phyloP scores from a whole-genome alignment of 1,139 yeast genomes.

The Yamadazyma triangularis region DNA sequence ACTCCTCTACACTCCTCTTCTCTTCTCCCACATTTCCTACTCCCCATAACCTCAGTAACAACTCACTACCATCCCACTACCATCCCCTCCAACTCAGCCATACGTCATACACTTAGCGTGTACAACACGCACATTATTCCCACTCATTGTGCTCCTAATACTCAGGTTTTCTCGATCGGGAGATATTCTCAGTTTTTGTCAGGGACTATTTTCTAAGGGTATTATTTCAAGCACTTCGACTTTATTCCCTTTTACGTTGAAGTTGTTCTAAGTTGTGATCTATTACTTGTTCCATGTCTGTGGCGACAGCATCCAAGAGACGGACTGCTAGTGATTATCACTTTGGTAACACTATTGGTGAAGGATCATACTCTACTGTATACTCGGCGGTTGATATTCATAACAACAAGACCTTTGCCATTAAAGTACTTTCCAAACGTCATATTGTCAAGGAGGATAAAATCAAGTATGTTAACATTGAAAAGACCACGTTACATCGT shows the following conservation, averaged over 20 bases:
- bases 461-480: constrained; percentile 75
- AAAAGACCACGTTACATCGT: constrained; percentile 68
- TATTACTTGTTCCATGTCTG: background rate
- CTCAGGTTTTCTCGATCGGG: background rate
- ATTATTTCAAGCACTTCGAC: too few species aligned
- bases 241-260: too few species aligned
- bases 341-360: constrained; percentile 70
- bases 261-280: too few species aligned
- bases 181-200: background rate
- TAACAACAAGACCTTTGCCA: constrained; percentile 59
- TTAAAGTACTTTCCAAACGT: constrained; percentile 67
- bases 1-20: background rate
- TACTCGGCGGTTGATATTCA: constrained; percentile 60
- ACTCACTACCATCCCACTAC: too few species aligned
- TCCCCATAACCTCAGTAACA: too few species aligned
- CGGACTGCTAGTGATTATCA: constrained; percentile 62
- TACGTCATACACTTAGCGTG: too few species aligned
- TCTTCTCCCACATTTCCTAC: background rate
- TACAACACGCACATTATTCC: too few species aligned
- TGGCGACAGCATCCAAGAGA: constrained; percentile 9
- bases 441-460: constrained; percentile 77
- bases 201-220: too few species aligned
- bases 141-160: background rate
- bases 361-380: constrained; percentile 80
- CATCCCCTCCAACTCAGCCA: too few species aligned